Percentiles rank a stretch among this genome's conserved stretches.
phyloP scores from a whole-genome alignment of 2,329 filamentous ascomycete species.

The Cercospora sp. region DNA sequence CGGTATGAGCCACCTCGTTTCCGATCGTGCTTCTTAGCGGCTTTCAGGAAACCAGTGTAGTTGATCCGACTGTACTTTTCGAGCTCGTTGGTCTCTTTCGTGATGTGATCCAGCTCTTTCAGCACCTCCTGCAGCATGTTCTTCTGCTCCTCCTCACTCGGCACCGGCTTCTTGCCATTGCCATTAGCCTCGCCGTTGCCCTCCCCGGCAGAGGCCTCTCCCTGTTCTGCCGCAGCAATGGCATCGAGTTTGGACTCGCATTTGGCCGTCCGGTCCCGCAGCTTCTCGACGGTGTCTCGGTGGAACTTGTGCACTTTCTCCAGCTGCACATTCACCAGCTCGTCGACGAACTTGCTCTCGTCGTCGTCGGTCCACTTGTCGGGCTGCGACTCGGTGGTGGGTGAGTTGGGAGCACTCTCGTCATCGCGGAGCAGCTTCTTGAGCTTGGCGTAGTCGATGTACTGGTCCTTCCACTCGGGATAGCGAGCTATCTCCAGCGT shows the following conservation, averaged over 20 bases:
- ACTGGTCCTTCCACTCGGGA: slow-evolving; percentile 84
- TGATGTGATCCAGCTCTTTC: slow-evolving; percentile 80
- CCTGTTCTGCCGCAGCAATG: slow-evolving; percentile 44
- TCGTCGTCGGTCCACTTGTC: slow-evolving; percentile 86
- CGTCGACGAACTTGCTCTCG: slow-evolving; percentile 89
- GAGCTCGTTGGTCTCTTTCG: slow-evolving; percentile 85
- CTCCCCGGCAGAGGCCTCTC: slow-evolving; percentile 35
- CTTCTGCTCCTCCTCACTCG: slow-evolving; percentile 46
- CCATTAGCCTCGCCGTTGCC: slow-evolving; percentile 10
- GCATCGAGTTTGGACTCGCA: slow-evolving; percentile 66
- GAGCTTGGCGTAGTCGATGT: slow-evolving; percentile 93
- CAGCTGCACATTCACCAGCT: slow-evolving; percentile 89
- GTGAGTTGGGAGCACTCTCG: slow-evolving; percentile 43
- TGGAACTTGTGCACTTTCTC: slow-evolving; percentile 95
- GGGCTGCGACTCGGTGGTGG: slow-evolving; percentile 53
- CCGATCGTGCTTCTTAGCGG: slow-evolving; percentile 97
- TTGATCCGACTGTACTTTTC: slow-evolving; percentile 96
- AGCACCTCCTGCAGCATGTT: slow-evolving; percentile 69
- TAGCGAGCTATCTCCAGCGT: slow-evolving; percentile 80
- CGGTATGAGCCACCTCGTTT: slow-evolving; percentile 84
- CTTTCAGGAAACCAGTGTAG: slow-evolving; percentile 97
- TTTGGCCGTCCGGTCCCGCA: slow-evolving; percentile 76
- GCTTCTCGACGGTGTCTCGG: slow-evolving; percentile 73
- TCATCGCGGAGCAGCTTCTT: slow-evolving; percentile 83
- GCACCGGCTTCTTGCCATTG: slow-evolving; percentile 40